Conservation (phyloP, 2,329 filamentous ascomycete genomes). For the Hypoxylon sp. region DNA sequence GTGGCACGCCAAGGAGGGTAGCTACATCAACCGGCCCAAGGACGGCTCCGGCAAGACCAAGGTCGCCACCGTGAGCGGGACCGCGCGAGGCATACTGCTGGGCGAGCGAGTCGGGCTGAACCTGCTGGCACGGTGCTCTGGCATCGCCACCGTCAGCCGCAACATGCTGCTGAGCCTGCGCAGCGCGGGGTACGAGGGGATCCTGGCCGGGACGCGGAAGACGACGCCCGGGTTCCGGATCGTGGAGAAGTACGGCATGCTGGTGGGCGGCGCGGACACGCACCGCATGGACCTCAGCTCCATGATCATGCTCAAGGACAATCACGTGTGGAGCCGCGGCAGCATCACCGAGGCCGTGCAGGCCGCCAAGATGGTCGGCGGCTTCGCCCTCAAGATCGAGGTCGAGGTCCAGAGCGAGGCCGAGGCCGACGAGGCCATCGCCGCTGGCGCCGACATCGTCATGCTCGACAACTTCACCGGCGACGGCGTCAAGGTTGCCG, state of each 20-base stretch:
- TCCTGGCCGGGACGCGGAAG: slow-evolving; percentile 93
- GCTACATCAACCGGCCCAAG: slow-evolving; percentile 67
- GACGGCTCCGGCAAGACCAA: slow-evolving; percentile 60
- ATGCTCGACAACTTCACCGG: slow-evolving; percentile 97
- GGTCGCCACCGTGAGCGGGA: slow-evolving; percentile 85
- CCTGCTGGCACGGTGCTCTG: slow-evolving; percentile 87
- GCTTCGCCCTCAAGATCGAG: slow-evolving; percentile 93
- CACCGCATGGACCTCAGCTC: slow-evolving; percentile 90
- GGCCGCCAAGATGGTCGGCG: slow-evolving; percentile 83
- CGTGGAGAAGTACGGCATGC: slow-evolving; percentile 98
- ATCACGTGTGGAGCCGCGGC: slow-evolving; percentile 92
- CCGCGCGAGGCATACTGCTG: slow-evolving; percentile 81
- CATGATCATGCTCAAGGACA: slow-evolving; percentile 99
- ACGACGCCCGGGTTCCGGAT: slow-evolving; percentile 95
- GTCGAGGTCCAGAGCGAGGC: slow-evolving; percentile 90
- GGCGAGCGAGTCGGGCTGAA: slow-evolving; percentile 94
- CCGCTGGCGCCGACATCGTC: slow-evolving; percentile 89
- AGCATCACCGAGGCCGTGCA: slow-evolving; percentile 86
- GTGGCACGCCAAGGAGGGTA: slow-evolving; percentile 85
- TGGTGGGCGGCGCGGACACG: slow-evolving; percentile 89
- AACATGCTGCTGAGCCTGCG: slow-evolving; percentile 64
- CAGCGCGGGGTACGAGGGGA: slow-evolving; percentile 77
- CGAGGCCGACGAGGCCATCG: slow-evolving; percentile 91
- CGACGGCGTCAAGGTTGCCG: slow-evolving; percentile 77
- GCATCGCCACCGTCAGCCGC: slow-evolving; percentile 77